Evolutionary conservation across 2,329 filamentous ascomycete species (phyloP), one percentile per base, ranked within the genome.

Genomic region (Metarhizium humberi): DNA sequence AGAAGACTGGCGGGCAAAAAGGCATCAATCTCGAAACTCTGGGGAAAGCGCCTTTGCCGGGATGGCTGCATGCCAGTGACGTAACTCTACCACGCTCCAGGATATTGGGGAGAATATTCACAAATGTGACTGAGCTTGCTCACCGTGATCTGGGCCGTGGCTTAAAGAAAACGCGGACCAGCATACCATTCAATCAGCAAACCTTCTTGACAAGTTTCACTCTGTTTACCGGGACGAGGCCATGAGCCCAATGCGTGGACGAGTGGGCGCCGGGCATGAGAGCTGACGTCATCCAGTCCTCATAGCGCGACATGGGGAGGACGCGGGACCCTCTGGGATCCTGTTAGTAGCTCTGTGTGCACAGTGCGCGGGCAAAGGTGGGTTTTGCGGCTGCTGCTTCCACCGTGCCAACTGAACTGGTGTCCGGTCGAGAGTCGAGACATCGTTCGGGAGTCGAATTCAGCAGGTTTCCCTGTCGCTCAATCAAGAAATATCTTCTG

Each of bases 261-360:
- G 14, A 30, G 20, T 3, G 42, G n/a, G 7, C 40, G 11, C 11
- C 40, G n/a, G 55, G 20, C 47, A 32, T 51, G 47, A 25, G 38
- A 30, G 30, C 29, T 51, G 34, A 56, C 55, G 55, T 56, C 51
- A 56, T 56, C 47, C 47, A 46, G 10, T 45, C 16, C 20, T 32
- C 43, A 40, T 53, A 51, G 55, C 47, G 51, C 55, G 55, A 56
- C 42, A 48, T 34, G 8, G 25, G 43, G 13, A 38, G 30, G n/a
- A 13, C 52, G 43, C 25, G 32, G 32, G 10, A 34, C 34, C 38
- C 42, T 55, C 3, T 11, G 32, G 32, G 32, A 34, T 34, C 32
- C 32, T 34, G 32, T 34, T 34, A 11, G 6, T 7, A 11, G 7
- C 6, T 34, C 25, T 25, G 25, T 11, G 13, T 25, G 51, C 38